Conservation (phyloP, 2,329 filamentous ascomycete genomes). For the Parafenestella ontariensis region DNA sequence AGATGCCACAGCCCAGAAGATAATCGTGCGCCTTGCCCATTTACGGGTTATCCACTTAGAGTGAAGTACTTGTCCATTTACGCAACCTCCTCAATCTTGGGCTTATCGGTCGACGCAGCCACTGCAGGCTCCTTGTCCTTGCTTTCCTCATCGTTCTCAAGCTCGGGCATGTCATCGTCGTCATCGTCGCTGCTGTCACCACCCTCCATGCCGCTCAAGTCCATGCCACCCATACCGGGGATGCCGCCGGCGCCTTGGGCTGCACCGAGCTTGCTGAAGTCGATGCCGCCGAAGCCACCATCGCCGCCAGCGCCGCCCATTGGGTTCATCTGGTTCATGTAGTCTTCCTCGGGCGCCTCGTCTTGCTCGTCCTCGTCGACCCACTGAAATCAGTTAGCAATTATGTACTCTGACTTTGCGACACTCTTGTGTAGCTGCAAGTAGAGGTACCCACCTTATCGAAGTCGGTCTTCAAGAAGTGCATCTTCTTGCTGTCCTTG, state of each 20-base stretch:
- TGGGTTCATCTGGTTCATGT: slow-evolving; percentile 60
- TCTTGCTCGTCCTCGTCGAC: slow-evolving; percentile 99
- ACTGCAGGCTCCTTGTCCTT: slow-evolving; percentile 35
- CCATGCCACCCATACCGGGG: slow-evolving; percentile 46
- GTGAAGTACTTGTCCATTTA: slow-evolving; percentile 22
- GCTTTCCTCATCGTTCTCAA: slow-evolving; percentile 54
- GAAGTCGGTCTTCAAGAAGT: slow-evolving; percentile 98
- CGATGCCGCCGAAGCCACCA: slow-evolving; percentile 83
- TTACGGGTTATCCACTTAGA: slow-evolving; percentile 18
- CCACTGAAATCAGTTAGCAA: slow-evolving; percentile 65
- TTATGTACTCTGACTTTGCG: neutral
- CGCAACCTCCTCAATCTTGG: slow-evolving; percentile 58
- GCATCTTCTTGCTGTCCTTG: slow-evolving; percentile 86
- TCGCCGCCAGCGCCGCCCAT: slow-evolving; percentile 60
- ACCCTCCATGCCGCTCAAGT: slow-evolving; percentile 35
- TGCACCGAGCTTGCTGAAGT: slow-evolving; percentile 83
- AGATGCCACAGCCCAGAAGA: slow-evolving; percentile 12
- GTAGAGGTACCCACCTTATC: slow-evolving; percentile 72
- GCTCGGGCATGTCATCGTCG: slow-evolving; percentile 79
- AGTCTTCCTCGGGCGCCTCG: slow-evolving; percentile 78
- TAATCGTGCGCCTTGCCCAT: slow-evolving; percentile 9
- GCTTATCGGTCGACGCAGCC: slow-evolving; percentile 41
- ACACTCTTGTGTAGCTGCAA: neutral
- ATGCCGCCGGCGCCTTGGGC: slow-evolving; percentile 57
- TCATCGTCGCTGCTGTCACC: slow-evolving; percentile 60